Evolutionary conservation across 106 monocot species (phyloP).

Genomic region (Cymbidium sinense): DNA sequence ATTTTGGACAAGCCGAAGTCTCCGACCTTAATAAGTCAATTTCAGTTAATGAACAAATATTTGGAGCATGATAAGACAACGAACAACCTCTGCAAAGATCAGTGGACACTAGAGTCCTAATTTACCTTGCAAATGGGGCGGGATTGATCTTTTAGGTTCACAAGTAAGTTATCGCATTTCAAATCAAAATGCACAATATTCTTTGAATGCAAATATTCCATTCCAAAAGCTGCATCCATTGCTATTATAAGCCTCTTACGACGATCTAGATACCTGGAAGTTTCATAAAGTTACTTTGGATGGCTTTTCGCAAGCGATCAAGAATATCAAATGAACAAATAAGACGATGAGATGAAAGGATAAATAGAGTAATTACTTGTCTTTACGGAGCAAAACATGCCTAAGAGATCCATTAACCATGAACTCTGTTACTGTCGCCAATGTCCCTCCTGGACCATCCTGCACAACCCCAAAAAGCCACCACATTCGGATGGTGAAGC

Average conservation of each 20-base stretch:
- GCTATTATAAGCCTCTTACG: constrained; percentile 82
- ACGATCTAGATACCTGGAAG: constrained; percentile 64
- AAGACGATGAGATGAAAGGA: not conserved
- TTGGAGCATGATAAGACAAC: not conserved
- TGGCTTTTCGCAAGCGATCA: not conserved
- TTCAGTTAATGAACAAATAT: not conserved
- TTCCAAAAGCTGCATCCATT: constrained; percentile 96
- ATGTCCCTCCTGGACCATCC: constrained; percentile 72
- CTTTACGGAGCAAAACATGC: constrained; percentile 64
- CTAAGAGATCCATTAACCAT: constrained; percentile 92
- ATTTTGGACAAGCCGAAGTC: constrained; percentile 95
- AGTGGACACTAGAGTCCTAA: not conserved
- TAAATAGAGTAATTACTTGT: constrained; percentile 40
- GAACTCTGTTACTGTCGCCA: constrained; percentile 87
- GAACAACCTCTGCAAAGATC: not conserved
- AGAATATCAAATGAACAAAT: not conserved
- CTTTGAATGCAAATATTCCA: constrained; percentile 97
- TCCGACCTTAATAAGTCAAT: constrained; percentile 44
- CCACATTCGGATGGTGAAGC: constrained; percentile 94
- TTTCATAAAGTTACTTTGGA: not conserved
- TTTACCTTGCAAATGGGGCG: constrained; percentile 96
- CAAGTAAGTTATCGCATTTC: constrained; percentile 96
- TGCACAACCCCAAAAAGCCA: constrained; percentile 85
- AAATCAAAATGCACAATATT: constrained; percentile 94
- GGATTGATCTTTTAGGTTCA: constrained; percentile 78